Evolutionary conservation across 306 rosid species (phyloP), one percentile per base, ranked within the genome.

Genomic region (Ochetophila trinervis): DNA sequence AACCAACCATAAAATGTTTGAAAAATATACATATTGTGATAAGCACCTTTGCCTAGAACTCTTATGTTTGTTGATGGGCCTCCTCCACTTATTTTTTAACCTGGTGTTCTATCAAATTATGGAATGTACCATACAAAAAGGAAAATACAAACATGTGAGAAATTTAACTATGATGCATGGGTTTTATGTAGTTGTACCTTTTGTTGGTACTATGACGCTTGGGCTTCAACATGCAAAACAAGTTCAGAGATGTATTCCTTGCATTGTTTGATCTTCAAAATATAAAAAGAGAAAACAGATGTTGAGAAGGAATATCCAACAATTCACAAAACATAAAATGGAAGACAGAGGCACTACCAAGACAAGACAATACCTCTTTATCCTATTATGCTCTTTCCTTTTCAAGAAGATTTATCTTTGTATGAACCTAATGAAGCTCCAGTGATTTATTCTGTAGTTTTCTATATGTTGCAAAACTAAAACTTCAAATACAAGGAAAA

Each of bases 211-310:
- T 87, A 92, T 59, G 76, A 71, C 52, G 97, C 80, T 73, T 93
- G 98, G 72, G 98, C 97, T 74, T 93, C 97, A 53, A 94, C 95
- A 75, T 89, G 98, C 85, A 93, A 63, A 65, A 89, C 77, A 76
- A 93, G 82, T 72, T 93, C 98, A 10, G 87, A 76, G 71, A 89
- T 82, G 74, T 93, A 93, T 57, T 89, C 96, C 71, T 76, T 86
- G 84, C 73, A 88, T 66, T 77, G 84, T 74, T 87, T 82, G 80
- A 93, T 87, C 98, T 93, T 73, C 82, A 80, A 68, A 70, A 69
- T 19, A 77, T 47, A 22, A 60, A 2, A 35, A 42, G 20, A 53
- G 19, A 36, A 52, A 45, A 15, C 16, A 70, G 19, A 45, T 32
- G 59, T 5, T 8, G 54, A 56, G 49, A 48, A 37, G 23, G 60